phyloP scores from a whole-genome alignment of 371 early-diverging fungal species.

The Actinomortierella wolfii region DNA sequence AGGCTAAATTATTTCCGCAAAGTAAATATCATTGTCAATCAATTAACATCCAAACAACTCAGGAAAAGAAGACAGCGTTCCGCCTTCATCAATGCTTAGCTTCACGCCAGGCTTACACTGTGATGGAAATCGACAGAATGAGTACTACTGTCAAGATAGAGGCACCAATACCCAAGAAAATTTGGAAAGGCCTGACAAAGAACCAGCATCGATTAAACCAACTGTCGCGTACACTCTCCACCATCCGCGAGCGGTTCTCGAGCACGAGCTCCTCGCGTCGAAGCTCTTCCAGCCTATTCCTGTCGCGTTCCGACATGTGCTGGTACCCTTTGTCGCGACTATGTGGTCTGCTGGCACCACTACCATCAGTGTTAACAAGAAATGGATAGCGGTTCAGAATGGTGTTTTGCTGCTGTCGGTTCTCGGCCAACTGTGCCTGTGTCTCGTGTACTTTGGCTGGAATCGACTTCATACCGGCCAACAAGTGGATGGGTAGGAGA shows the following conservation, averaged over 20 bases:
- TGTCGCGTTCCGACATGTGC: slow-evolving; percentile 33
- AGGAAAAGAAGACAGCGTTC: too few relatives aligned
- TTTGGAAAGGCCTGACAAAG: slow-evolving; percentile 32
- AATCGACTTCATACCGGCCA: slow-evolving; percentile 37
- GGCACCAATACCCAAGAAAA: slow-evolving; percentile 27
- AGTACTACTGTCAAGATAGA: slow-evolving; percentile 22
- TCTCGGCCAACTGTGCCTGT: slow-evolving; percentile 24
- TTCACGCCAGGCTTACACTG: slow-evolving; percentile 15
- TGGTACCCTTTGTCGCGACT: too few relatives aligned
- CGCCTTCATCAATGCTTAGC: not conserved
- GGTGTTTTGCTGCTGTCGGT: slow-evolving; percentile 31
- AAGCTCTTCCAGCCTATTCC: slow-evolving; percentile 19
- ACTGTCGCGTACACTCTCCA: slow-evolving; percentile 28
- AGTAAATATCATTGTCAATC: not conserved
- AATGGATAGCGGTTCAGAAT: slow-evolving; percentile 35
- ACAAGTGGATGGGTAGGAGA: slow-evolving; percentile 23
- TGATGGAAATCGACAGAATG: slow-evolving; percentile 30
- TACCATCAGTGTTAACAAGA: not conserved
- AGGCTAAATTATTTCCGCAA: slow-evolving; percentile 21
- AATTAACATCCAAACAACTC: too few relatives aligned
- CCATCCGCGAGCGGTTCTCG: slow-evolving; percentile 22
- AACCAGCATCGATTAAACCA: slow-evolving; percentile 29
- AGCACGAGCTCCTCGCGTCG: slow-evolving; percentile 33
- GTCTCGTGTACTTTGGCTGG: slow-evolving; percentile 26
- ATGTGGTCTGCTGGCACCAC: too few relatives aligned